Conservation (phyloP, 1,139 yeast genomes). For the Saccharomyces hybrid region DNA sequence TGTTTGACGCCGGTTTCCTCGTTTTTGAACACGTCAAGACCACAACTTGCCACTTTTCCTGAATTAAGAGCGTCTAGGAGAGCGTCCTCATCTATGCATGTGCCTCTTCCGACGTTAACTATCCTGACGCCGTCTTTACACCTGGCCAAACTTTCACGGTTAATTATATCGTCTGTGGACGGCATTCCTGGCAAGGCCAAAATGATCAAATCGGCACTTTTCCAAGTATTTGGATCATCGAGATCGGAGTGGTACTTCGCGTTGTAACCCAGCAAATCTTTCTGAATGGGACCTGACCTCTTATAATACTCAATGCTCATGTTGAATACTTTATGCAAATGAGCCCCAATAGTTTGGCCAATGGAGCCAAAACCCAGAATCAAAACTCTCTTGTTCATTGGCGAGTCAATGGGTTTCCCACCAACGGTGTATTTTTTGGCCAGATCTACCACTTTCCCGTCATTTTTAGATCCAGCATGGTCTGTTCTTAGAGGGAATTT, state of each 20-base stretch:
- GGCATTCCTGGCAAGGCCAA: conserved; percentile 63
- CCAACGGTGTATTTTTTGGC: conserved; percentile 42
- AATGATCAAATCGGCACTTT: conserved; percentile 50
- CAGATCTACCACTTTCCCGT: conserved; percentile 11
- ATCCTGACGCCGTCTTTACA: conserved; percentile 52
- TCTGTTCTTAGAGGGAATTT: conserved; percentile 1
- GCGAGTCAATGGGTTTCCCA: conserved; percentile 43
- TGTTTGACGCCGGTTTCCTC: conserved; percentile 53
- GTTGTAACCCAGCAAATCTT: conserved; percentile 40
- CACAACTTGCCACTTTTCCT: conserved; percentile 67
- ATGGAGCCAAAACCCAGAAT: conserved; percentile 76
- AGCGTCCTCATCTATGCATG: conserved; percentile 65
- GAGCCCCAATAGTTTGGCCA: conserved; percentile 56
- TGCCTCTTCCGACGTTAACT: conserved; percentile 76
- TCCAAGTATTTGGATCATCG: conserved; percentile 31
- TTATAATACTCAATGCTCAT: conserved; percentile 63
- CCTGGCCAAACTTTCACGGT: conserved; percentile 39
- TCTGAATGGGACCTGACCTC: conserved; percentile 41
- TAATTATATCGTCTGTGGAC: conserved; percentile 50
- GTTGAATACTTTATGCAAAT: conserved; percentile 48
- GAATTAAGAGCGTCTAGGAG: conserved; percentile 57
- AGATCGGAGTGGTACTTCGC: conserved; percentile 41
- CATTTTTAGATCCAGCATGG: neutral
- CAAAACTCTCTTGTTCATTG: conserved; percentile 54
- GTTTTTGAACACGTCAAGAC: conserved; percentile 69